Percentiles rank a stretch among this genome's conserved stretches.
Evolutionary conservation across 2,329 filamentous ascomycete genomes (phyloP).

Genomic region (Didymella keratinophila): DNA sequence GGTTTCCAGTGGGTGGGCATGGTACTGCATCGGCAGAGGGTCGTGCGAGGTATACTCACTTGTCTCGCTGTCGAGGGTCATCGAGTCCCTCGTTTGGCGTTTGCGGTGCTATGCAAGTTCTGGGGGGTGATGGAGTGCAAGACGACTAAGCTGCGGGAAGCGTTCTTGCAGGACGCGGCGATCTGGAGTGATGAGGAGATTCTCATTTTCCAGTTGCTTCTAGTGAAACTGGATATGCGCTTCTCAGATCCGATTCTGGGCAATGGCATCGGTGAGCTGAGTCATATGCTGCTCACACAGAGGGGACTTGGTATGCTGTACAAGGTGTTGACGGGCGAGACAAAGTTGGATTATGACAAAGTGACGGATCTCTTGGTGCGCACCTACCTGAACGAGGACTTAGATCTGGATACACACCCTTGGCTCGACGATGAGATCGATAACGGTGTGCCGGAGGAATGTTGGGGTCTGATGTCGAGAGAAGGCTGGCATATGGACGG

Average conservation of each 20-base stretch:
- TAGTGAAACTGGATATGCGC: constrained; percentile 75
- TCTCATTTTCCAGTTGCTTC: constrained; percentile 68
- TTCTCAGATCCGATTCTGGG: constrained; percentile 70
- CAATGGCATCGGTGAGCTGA: constrained; percentile 52
- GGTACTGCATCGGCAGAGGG: constrained; percentile 56
- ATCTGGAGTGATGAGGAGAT: constrained; percentile 69
- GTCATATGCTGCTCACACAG: constrained; percentile 62
- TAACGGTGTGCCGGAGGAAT: constrained; percentile 34
- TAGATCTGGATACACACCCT: constrained; percentile 28
- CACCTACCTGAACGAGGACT: constrained; percentile 32
- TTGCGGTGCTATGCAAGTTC: constrained; percentile 63
- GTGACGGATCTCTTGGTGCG: constrained; percentile 26
- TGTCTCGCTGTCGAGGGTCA: constrained; percentile 68
- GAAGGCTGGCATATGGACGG: constrained; percentile 62
- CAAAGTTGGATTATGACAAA: constrained; percentile 52
- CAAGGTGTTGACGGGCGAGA: constrained; percentile 60
- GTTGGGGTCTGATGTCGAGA: constrained; percentile 50
- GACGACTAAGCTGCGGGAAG: constrained; percentile 63
- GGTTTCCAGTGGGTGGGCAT: constrained; percentile 73
- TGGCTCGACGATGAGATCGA: constrained; percentile 38
- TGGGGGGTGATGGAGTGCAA: constrained; percentile 77
- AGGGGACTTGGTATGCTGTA: constrained; percentile 53
- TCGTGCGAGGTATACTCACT: constrained; percentile 64
- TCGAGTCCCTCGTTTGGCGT: constrained; percentile 58
- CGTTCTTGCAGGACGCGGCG: constrained; percentile 60